Conservation (phyloP, 345 rosid species). For the Brassica cretica region DNA sequence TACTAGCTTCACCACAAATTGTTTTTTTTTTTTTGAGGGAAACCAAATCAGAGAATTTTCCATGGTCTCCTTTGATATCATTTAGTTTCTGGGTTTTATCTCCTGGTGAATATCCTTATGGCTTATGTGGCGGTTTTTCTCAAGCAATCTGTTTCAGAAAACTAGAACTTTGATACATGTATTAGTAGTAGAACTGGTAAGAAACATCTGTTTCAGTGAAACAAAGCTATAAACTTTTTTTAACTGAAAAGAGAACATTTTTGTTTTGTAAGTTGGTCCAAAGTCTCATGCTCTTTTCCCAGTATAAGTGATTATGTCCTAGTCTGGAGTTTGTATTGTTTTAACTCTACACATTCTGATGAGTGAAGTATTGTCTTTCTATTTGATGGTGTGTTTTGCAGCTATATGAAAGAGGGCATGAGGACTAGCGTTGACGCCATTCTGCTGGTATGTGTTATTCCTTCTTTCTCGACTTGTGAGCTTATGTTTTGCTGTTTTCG, state of each 20-base stretch:
- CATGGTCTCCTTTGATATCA: constrained; percentile 1
- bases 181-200: not conserved
- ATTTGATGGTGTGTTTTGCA: constrained; percentile 36
- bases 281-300: constrained; percentile 6
- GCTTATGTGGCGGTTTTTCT: not conserved
- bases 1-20: not conserved
- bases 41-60: not conserved
- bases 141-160: not conserved
- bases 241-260: not conserved
- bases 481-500: not conserved
- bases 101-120: not conserved
- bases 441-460: constrained; percentile 62
- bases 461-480: constrained; percentile 1
- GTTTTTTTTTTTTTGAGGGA: not conserved
- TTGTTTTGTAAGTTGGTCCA: not conserved
- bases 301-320: not conserved
- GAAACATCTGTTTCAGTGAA: not conserved
- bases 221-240: not conserved
- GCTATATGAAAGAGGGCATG: constrained; percentile 98
- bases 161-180: not conserved
- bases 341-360: not conserved
- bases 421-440: constrained; percentile 96
- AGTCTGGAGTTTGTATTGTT: not conserved
- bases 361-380: constrained; percentile 4
- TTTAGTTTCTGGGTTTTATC: not conserved